Evolutionary conservation across 352 stramenopile species (phyloP), one percentile per base, ranked within the genome.

Genomic region (Globisporangium polare): DNA sequence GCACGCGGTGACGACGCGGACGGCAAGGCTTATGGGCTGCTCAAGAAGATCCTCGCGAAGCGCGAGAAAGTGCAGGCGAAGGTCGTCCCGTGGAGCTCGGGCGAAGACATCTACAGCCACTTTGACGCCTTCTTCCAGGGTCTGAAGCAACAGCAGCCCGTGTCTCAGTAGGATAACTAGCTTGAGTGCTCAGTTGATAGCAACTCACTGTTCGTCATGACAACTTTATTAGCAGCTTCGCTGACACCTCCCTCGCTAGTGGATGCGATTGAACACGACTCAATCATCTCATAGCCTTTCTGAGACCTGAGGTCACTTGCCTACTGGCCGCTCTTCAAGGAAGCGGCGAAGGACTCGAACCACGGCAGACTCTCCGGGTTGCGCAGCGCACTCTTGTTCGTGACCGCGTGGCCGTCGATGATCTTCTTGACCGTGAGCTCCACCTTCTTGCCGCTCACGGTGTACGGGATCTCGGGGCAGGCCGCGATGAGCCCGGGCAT

Each of bases 371-470:
- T 84, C 58, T 89, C 77, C 6, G 80, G 80, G 69, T 92, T 92
- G 33, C 77, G 72, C 61, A 92, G 68, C 18, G 80, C 80, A 41
- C 75, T 88, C 53, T 72, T 76, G 67, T 90, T 92, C 29, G 70
- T 83, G 8, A 90, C 67, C 1, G 59, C 45, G 24, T 80, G 67
- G 37, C 83, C 83, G 49, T 88, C 75, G 39, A 92, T 73, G 62
- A 92, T 86, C 62, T 86, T 85, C 77, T 90, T 90, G 29, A 90
- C 80, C 13, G 81, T 87, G 39, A 93, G 68, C 61, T 93, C 84
- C 39, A 93, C 81, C 54, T 90, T 91, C 69, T 93, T 93, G 29
- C 83, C 83, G 49, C 80, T 91, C 53, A 89, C 76, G 2, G 81
- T 93, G 68, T 89, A 80, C 37, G 84, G 84, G 58, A 93, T 91